Base-by-base conservation (phyloP, 768 basidiomycete genomes). In the Boletus vinaceobasis region DNA sequence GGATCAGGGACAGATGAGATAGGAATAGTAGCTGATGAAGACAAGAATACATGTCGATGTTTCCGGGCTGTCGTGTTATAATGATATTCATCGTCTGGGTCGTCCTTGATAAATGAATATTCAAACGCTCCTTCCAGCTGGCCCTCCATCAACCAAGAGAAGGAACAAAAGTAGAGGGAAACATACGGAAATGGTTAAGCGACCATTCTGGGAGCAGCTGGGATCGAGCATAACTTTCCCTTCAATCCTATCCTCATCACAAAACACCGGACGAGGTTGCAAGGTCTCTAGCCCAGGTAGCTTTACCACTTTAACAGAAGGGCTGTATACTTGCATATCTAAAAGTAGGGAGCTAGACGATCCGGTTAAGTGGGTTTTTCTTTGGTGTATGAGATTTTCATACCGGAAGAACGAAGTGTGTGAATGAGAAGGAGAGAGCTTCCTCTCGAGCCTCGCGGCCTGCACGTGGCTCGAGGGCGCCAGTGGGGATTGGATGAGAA, bases 111-210 rank as follows among this genome's bases (percentile, higher is more conserved):
- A 26, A 73, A 71, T 31, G 65, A 54, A 50, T 81, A 83, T 19
- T 74, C 70, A 62, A 89, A 85, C 10, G 74, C 66, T 7, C 87
- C 87, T 72, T 87, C 84, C 47, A 89, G 70, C 87, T 89, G 56
- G 5, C 8, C 43, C 13, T 48, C 33, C 10, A 31, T 64, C 29
- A 57, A 48, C 29, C 29, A n/a, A 37, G 48, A 60, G 15, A 27
- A 32, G 9, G 3, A 38, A 44, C 17, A 7, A 38, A 43, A 10
- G 3, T 7, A 1, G 49, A 15, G 15, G 15, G 2, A 37, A 55
- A 57, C 73, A 50, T 60, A 87, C 87, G 21, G 81, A 75, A 43
- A 89, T 73, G 15, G 76, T 73, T 47, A 89, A 69, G 19, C 77
- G 77, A n/a, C 87, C 87, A 4, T 77, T 76, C 54, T 73, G 78